Percentiles rank a stretch among this genome's conserved stretches.
Evolutionary conservation across 305 asterid genomes (phyloP).

Genomic region (Salvia sclarea): DNA sequence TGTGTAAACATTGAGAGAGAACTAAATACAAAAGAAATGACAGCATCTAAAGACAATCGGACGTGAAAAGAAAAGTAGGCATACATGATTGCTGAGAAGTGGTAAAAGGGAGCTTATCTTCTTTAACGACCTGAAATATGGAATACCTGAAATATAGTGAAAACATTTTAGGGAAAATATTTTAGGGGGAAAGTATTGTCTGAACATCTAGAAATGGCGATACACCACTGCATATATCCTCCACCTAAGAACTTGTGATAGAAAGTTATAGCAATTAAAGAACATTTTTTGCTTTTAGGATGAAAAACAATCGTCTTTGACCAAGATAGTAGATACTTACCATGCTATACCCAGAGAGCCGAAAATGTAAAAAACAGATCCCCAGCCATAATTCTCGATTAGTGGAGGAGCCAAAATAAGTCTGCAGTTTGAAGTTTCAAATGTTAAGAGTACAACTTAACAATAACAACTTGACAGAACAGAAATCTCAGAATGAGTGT

Average conservation of each 20-base stretch:
- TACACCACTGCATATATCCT: conserved; percentile 4
- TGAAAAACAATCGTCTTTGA: background rate
- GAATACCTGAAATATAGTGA: conserved; percentile 65
- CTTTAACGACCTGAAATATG: conserved; percentile 77
- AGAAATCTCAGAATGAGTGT: background rate
- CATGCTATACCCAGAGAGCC: conserved; percentile 84
- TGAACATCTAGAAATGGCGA: conserved; percentile 10
- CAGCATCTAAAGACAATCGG: background rate
- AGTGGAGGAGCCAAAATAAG: conserved; percentile 94
- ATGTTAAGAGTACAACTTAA: conserved; percentile 16
- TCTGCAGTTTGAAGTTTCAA: conserved; percentile 51
- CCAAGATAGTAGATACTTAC: conserved; percentile 53
- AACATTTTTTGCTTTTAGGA: too few species aligned
- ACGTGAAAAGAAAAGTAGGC: conserved; percentile 29
- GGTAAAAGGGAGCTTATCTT: conserved; percentile 53
- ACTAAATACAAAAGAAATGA: conserved; percentile 10
- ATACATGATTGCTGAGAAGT: conserved; percentile 56
- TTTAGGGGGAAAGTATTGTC: conserved; percentile 5
- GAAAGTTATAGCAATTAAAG: conserved; percentile 8
- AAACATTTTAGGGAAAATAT: conserved; percentile 8
- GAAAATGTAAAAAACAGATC: conserved; percentile 84
- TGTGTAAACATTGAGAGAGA: conserved; percentile 13
- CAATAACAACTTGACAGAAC: conserved; percentile 9
- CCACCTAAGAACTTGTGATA: conserved; percentile 19
- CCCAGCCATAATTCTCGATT: conserved; percentile 88